Base-by-base conservation (phyloP, 1,284 basidiomycete species). In the Bjerkandera adusta region DNA sequence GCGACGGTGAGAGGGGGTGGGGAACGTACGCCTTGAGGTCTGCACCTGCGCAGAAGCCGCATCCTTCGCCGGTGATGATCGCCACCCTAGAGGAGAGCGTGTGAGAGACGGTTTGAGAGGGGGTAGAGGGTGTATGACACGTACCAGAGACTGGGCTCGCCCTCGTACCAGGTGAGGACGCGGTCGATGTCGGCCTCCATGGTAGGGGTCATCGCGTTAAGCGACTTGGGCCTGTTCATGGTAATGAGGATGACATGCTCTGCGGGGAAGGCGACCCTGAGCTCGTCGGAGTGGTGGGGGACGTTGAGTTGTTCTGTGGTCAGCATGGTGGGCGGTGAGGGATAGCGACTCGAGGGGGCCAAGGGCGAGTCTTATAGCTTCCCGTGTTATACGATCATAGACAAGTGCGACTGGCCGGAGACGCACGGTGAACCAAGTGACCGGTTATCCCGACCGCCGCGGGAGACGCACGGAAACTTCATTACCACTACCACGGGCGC, bases 41-140 rank as follows among this genome's bases (percentile, higher is more conserved):
- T 42, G 86, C 84, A 4, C 90, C 90, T 2, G 89, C 89, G 57
- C 90, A 92, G 67, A 93, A 94, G 0, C 79, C 66, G 35, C 82
- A 77, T 3, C 87, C 89, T 49, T 77, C 76, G 11, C 90, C 91
- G 22, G 90, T 91, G 34, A 94, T 60, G 57, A 94, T 74, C 32
- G 75, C 78, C 8, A 87, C 83, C 89, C 87, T 89, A 55, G 5
- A 20, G 7, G 30, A 7, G 30, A 32, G 30, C 13, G 24, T 3
- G 11, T n/a, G 24, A 12, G 5, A 33, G 15, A 8, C 7, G 29
- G 12, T 15, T 26, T 12, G 32, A 10, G 7, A 8, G 33, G 22
- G 22, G 21, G 7, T 13, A 39, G 8, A 42, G 16, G 11, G 20
- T 20, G 33, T 18, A 35, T 10, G 26, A 12, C 36, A 44, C 33